A percentile compares a stretch with the other conserved stretches of the same genome.
Conservation (phyloP, 78 protist genomes). For the Chrysochromulina tobinii region DNA sequence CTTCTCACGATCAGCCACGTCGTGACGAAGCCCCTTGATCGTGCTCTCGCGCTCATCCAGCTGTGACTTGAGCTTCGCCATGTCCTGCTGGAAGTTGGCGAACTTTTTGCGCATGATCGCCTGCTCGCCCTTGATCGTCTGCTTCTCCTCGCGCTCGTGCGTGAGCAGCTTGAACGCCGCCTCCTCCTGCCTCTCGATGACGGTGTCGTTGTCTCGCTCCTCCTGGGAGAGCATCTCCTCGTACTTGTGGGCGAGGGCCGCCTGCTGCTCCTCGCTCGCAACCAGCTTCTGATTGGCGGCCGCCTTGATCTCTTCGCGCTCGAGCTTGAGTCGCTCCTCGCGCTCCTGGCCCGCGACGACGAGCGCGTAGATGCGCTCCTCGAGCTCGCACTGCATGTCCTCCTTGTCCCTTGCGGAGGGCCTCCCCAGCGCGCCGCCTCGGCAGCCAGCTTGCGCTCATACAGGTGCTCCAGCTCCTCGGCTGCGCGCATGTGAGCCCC, state of each 20-base stretch:
- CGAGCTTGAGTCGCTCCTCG: no score
- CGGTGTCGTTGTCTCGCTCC: conserved; percentile 20
- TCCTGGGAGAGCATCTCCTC: neutral
- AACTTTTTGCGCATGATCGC: conserved; percentile 53
- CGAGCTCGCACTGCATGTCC: conserved; percentile 4
- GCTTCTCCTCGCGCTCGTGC: neutral
- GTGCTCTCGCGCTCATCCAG: conserved; percentile 10
- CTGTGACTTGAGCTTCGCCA: neutral
- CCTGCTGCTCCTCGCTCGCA: no score
- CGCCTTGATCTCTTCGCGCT: no score
- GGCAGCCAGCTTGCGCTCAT: conserved; percentile 39
- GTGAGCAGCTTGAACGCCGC: neutral
- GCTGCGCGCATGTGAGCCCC: neutral
- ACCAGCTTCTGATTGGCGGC: no score
- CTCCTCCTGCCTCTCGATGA: neutral
- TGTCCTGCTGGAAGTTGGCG: conserved; percentile 19
- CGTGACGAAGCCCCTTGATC: neutral
- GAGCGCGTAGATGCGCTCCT: neutral
- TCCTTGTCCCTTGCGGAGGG: conserved; percentile 35
- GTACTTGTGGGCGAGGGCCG: no score
- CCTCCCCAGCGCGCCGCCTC: conserved; percentile 25
- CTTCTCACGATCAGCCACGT: conserved; percentile 17
- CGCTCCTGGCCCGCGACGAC: neutral
- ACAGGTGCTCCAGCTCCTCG: conserved; percentile 30
- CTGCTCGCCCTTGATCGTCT: conserved; percentile 38